phyloP scores from a whole-genome alignment of 371 early-diverging fungal genomes.

The Rhizopus delemar region DNA sequence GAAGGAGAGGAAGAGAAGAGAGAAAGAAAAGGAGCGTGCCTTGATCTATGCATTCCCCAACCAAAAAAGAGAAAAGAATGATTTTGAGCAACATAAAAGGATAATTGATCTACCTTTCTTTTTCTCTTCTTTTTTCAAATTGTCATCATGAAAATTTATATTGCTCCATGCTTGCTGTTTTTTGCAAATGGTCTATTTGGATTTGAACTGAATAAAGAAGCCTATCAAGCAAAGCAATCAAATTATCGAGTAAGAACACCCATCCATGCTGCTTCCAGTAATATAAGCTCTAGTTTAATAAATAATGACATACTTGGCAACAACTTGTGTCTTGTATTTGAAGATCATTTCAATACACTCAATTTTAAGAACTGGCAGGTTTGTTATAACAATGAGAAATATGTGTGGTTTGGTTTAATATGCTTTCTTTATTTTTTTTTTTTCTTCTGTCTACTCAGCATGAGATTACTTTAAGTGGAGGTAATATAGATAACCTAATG shows the following conservation, averaged over 20 bases:
- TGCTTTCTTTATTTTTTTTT: neutral
- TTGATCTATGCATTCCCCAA: neutral
- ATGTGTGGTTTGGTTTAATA: neutral
- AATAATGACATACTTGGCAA: neutral
- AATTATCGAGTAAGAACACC: neutral
- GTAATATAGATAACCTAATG: constrained; percentile 3
- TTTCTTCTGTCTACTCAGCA: constrained; percentile 30
- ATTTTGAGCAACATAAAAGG: too few relatives aligned
- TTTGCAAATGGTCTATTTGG: neutral
- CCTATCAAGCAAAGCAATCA: neutral
- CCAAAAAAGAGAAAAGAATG: too few relatives aligned
- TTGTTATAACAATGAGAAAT: constrained; percentile 7
- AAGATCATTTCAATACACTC: constrained; percentile 65
- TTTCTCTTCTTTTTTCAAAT: neutral
- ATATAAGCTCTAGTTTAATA: neutral
- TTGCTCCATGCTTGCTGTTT: neutral
- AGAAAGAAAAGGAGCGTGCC: neutral
- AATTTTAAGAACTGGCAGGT: constrained; percentile 62
- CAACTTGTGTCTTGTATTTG: constrained; percentile 52
- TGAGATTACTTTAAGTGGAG: constrained; percentile 57
- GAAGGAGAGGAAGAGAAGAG: too few relatives aligned
- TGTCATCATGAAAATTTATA: neutral
- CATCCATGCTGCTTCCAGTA: neutral
- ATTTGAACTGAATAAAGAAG: constrained; percentile 11
- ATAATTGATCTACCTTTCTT: neutral